Evolutionary conservation across 2,329 filamentous ascomycete species (phyloP), one percentile per base, ranked within the genome.

Genomic region (Orbilia oligospora): DNA sequence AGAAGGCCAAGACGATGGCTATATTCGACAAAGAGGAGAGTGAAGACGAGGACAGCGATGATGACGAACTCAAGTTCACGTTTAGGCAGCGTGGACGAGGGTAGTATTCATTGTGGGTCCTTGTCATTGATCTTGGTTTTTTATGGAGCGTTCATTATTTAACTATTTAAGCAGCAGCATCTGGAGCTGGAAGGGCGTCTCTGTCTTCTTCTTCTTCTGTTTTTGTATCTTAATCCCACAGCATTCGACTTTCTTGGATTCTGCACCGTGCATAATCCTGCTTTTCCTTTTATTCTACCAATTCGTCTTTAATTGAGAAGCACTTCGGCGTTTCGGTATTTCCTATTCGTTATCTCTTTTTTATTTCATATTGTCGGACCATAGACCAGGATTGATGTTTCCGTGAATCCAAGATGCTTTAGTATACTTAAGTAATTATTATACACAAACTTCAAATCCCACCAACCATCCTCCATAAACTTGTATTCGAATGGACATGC

Each of bases 21-120:
- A 81, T 80, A 22, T 80, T 77, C 22, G 76, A 80, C 5, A 76
- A 81, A 5, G 80, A 81, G 27, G 79, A 76, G 24, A 61, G 56
- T 20, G 56, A 61, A n/a, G 80, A 80, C 16, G 81, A 81, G 33
- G 81, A 81, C 65, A 81, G 81, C 24, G 81, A 81, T 55, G 81
- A 82, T 12, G 81, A 82, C 72, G 81, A 80, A 51, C 75, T 82
- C 18, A 81, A 80, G 76, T 82, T 82, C 46, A 81, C 77, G 66
- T 82, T 82, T 56, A 81, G 79, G 67, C 71, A 71, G 53, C 38
- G 44, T 75, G 58, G 18, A 58, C 6, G 16, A 12, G 27, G 53
- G 27, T 38, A 14, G 27, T 38, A 36, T 58, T 20, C 18, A 12
- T 22, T 49, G 27, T 12, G 46, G 46, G 51, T 3, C n/a, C 14